Percentiles rank a stretch among this genome's conserved stretches.
These are phyloP conservation scores for Ploettnerulaceae sp. DNA, from an alignment of 2,329 filamentous ascomycete species.

Conservation along the genomic window DNA sequence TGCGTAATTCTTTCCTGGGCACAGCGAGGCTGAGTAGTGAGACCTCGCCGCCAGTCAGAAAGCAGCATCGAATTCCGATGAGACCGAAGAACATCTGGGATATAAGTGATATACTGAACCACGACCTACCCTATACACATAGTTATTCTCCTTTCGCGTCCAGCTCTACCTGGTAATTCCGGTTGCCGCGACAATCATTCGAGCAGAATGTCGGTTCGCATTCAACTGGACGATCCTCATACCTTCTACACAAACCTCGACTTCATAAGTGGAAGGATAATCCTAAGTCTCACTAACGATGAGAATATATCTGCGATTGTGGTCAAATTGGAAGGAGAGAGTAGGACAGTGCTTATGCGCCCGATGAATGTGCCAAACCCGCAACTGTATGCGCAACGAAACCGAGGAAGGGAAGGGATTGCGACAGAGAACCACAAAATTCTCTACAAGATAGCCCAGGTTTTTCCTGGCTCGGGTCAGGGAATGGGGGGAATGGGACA, in stretches of 20 bases:
- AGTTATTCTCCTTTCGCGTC: too few species aligned
- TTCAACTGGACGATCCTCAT: conserved; percentile 61
- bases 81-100: conserved; percentile 3
- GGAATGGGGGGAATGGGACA: conserved; percentile 31
- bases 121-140: background rate
- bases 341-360: conserved; percentile 50
- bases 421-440: conserved; percentile 64
- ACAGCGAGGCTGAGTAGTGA: conserved; percentile 17
- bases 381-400: conserved; percentile 15
- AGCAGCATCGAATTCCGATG: conserved; percentile 5
- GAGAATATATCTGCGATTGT: conserved; percentile 69
- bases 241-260: conserved; percentile 79
- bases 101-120: background rate
- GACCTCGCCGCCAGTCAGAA: background rate
- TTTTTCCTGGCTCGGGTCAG: conserved; percentile 52
- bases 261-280: conserved; percentile 57
- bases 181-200: background rate
- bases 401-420: conserved; percentile 30
- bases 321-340: conserved; percentile 81
- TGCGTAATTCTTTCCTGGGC: conserved; percentile 5
- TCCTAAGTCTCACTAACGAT: conserved; percentile 55
- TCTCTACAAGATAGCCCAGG: conserved; percentile 66
- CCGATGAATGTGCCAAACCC: conserved; percentile 16
- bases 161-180: background rate
- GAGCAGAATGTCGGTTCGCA: conserved; percentile 57